Conservation (phyloP, 2,329 filamentous ascomycete species). For the Aureobasidium musti region DNA sequence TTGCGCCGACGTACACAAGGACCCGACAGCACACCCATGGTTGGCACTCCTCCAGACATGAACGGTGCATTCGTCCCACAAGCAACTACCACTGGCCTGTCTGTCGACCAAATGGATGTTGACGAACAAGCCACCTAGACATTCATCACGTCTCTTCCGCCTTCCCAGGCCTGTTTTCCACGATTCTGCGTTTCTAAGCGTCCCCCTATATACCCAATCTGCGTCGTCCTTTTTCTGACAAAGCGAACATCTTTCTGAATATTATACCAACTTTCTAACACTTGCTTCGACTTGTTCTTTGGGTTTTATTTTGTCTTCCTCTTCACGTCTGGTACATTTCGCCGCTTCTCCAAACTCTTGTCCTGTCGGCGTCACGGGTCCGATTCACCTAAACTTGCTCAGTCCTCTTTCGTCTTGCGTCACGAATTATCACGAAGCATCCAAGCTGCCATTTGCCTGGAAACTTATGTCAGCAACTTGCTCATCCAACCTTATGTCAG, state of each 20-base stretch:
- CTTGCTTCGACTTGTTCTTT: background rate
- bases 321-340: background rate
- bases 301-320: background rate
- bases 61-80: background rate
- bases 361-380: background rate
- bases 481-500: slow-evolving; percentile 1
- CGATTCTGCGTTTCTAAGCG: background rate
- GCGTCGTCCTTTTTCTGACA: background rate
- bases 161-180: background rate
- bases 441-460: background rate
- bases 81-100: background rate
- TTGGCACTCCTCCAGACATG: background rate
- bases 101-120: slow-evolving; percentile 10
- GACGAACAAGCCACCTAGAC: background rate
- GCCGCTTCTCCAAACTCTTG: background rate
- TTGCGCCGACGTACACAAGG: slow-evolving; percentile 2
- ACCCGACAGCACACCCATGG: background rate
- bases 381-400: background rate
- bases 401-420: background rate
- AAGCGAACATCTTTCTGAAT: background rate
- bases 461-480: background rate
- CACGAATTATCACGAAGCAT: background rate
- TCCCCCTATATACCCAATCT: slow-evolving; percentile 10
- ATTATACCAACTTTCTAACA: background rate
- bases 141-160: background rate